These are phyloP conservation scores for Cucurbita argyrosperma DNA, from an alignment of 306 rosid species.

Conservation along the genomic window DNA sequence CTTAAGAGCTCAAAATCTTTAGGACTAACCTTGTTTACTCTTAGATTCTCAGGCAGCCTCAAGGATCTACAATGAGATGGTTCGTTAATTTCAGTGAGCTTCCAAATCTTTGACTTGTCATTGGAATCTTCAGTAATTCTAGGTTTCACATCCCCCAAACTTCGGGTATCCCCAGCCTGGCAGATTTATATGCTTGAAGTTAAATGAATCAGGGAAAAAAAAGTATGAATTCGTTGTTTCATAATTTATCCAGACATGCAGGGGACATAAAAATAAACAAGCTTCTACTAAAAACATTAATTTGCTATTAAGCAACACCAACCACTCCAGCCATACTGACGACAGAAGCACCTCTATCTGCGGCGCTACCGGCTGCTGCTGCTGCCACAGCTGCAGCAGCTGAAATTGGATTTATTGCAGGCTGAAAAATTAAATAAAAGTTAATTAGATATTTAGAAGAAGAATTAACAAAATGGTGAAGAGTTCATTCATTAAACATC, in stretches of 20 bases:
- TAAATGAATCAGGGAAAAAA: background rate
- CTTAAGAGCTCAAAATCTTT: background rate
- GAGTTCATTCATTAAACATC: background rate
- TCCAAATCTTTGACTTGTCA: slow-evolving; percentile 97
- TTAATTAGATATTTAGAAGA: slow-evolving; percentile 8
- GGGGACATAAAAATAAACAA: background rate
- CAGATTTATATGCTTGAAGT: slow-evolving; percentile 11
- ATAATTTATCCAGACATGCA: background rate
- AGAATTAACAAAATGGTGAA: background rate
- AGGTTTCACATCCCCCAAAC: slow-evolving; percentile 85
- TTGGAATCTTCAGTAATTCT: slow-evolving; percentile 84
- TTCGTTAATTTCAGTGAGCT: slow-evolving; percentile 83
- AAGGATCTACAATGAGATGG: slow-evolving; percentile 76
- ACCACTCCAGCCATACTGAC: slow-evolving; percentile 79
- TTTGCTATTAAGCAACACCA: slow-evolving; percentile 15
- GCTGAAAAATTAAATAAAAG: slow-evolving; percentile 32
- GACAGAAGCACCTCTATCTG: slow-evolving; percentile 59
- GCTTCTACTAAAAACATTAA: background rate
- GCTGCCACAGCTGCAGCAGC: slow-evolving; percentile 36
- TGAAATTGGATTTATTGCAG: slow-evolving; percentile 64
- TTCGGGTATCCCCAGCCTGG: slow-evolving; percentile 82
- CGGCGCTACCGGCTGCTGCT: slow-evolving; percentile 45
- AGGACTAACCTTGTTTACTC: slow-evolving; percentile 54
- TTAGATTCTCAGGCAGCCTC: slow-evolving; percentile 73
- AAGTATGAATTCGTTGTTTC: background rate